Evolutionary conservation across 192 early-diverging fungal genomes (phyloP).

Genomic region (Kappamyces sp.): DNA sequence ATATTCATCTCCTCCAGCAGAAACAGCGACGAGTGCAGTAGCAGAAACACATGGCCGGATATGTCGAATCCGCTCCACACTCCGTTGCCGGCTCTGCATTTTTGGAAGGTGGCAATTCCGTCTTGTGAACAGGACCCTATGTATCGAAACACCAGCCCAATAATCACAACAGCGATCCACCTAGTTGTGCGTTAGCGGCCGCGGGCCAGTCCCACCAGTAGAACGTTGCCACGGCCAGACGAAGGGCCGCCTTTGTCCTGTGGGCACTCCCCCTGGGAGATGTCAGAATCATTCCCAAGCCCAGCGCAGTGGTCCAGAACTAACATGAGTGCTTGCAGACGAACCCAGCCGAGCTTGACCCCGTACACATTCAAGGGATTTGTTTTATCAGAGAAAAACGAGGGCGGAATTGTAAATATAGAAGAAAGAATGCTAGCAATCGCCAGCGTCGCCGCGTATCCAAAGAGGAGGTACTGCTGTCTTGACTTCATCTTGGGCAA

Average conservation of each 20-base stretch:
- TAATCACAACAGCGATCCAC: neutral
- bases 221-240: neutral
- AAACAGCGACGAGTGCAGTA: conserved; percentile 22
- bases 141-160: conserved; percentile 2
- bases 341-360: conserved; percentile 4
- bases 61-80: conserved; percentile 26
- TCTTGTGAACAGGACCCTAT: conserved; percentile 4
- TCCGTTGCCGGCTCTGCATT: conserved; percentile 1
- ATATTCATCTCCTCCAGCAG: conserved; percentile 24
- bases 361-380: conserved; percentile 9
- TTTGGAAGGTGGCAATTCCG: neutral
- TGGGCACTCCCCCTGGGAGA: too few relatives aligned
- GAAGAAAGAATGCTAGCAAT: too few relatives aligned
- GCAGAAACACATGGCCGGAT: conserved; percentile 22
- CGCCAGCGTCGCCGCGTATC: too few relatives aligned
- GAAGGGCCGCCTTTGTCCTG: too few relatives aligned
- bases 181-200: neutral
- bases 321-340: neutral
- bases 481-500: too few relatives aligned
- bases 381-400: conserved; percentile 12
- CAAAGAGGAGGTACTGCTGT: too few relatives aligned
- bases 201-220: neutral
- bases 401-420: too few relatives aligned
- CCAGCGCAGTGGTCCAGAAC: too few relatives aligned
- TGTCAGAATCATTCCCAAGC: too few relatives aligned